These are phyloP conservation scores for Clonostachys sp. DNA, from an alignment of 2,329 filamentous ascomycete genomes.

Conservation along the genomic window DNA sequence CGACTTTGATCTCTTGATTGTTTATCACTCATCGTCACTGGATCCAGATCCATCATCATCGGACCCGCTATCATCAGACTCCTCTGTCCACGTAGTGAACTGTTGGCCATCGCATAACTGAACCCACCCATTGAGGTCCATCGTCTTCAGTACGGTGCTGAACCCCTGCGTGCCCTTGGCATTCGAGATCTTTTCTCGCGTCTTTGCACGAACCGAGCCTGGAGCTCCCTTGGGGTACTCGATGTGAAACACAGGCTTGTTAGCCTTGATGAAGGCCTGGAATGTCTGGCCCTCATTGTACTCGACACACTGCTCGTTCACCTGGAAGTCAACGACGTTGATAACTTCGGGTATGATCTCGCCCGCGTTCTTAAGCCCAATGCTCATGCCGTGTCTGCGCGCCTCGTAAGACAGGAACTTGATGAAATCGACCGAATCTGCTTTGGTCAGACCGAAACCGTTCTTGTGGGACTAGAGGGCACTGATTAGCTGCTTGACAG, in stretches of 20 bases:
- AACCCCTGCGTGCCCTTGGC: conserved; percentile 40
- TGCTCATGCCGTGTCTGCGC: conserved; percentile 45
- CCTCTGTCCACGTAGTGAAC: conserved; percentile 11
- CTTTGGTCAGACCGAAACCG: conserved; percentile 52
- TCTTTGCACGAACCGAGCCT: conserved; percentile 22
- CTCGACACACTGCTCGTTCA: conserved; percentile 66
- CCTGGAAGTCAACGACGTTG: conserved; percentile 54
- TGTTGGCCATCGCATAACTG: conserved; percentile 41
- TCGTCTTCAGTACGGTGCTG: conserved; percentile 62
- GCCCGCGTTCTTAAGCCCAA: conserved; percentile 65
- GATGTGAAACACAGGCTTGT: conserved; percentile 69
- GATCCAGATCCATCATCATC: too few relatives aligned
- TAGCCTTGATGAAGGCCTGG: conserved; percentile 48
- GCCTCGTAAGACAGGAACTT: conserved; percentile 54
- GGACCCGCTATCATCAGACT: too few relatives aligned
- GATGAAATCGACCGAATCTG: conserved; percentile 54
- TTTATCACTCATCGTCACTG: too few relatives aligned
- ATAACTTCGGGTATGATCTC: conserved; percentile 46
- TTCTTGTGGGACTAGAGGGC: conserved; percentile 47
- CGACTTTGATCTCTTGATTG: too few relatives aligned
- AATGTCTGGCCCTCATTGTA: conserved; percentile 56
- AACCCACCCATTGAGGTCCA: conserved; percentile 59
- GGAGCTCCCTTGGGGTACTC: conserved; percentile 59
- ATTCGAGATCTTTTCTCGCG: conserved; percentile 37
- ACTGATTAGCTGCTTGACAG: too few relatives aligned